Evolutionary conservation across 2,329 filamentous ascomycete species (phyloP).

Genomic region (Bipolaris victoriae): DNA sequence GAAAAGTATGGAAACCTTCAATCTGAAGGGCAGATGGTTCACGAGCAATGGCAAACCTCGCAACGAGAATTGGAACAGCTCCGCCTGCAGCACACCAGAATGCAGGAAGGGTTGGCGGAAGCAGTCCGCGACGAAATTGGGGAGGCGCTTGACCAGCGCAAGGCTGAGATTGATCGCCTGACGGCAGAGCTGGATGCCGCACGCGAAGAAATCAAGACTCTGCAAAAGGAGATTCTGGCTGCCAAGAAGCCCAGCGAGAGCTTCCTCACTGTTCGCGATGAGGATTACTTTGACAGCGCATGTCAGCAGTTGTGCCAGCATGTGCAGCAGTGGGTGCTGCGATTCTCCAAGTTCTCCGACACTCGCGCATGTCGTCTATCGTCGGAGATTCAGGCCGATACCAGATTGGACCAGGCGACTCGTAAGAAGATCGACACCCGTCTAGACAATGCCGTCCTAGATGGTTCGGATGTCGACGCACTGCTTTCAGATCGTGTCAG

Average conservation of each 20-base stretch:
- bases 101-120: slow-evolving; percentile 68
- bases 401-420: slow-evolving; percentile 40
- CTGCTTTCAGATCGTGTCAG: slow-evolving; percentile 87
- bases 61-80: slow-evolving; percentile 72
- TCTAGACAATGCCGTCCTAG: slow-evolving; percentile 90
- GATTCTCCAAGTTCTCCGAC: slow-evolving; percentile 98
- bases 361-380: slow-evolving; percentile 84
- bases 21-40: slow-evolving; percentile 64
- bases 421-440: slow-evolving; percentile 87
- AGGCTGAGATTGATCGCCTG: slow-evolving; percentile 80
- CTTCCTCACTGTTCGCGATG: slow-evolving; percentile 81
- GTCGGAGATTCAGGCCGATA: slow-evolving; percentile 75
- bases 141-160: slow-evolving; percentile 75
- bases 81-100: slow-evolving; percentile 66
- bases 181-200: slow-evolving; percentile 79
- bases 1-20: slow-evolving; percentile 72
- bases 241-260: slow-evolving; percentile 67
- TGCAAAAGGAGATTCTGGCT: slow-evolving; percentile 65
- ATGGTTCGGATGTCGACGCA: slow-evolving; percentile 88
- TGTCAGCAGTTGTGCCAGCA: slow-evolving; percentile 96
- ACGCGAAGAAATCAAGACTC: slow-evolving; percentile 63
- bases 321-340: slow-evolving; percentile 95
- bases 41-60: slow-evolving; percentile 63
- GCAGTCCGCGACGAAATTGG: slow-evolving; percentile 67
- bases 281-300: slow-evolving; percentile 93